Percentiles rank a stretch among this genome's conserved stretches.
Evolutionary conservation across 768 basidiomycete genomes (phyloP).

Genomic region (Multifurca ochricompacta): DNA sequence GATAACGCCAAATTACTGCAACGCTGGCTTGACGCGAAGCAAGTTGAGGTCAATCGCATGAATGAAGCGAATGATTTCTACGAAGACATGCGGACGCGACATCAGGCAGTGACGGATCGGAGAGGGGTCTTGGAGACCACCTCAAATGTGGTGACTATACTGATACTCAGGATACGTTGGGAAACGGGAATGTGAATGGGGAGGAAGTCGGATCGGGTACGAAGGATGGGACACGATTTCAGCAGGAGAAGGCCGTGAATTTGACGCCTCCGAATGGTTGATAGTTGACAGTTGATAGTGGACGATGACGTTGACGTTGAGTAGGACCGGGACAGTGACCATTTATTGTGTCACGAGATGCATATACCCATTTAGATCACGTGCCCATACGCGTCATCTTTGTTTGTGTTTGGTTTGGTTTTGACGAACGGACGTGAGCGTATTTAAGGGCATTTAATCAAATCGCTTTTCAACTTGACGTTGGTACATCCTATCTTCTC

Average conservation of each 20-base stretch:
- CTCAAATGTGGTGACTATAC: conserved; percentile 21
- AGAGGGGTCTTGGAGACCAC: conserved; percentile 34
- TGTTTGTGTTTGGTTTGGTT: conserved; percentile 16
- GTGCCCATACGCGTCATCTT: conserved; percentile 16
- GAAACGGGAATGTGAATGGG: conserved; percentile 60
- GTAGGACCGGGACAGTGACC: too few relatives aligned
- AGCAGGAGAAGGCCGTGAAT: conserved; percentile 59
- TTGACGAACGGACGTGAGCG: too few relatives aligned
- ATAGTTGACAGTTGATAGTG: conserved; percentile 62
- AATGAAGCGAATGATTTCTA: conserved; percentile 90
- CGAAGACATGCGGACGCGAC: conserved; percentile 74
- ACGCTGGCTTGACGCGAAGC: conserved; percentile 95
- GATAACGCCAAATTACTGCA: conserved; percentile 95
- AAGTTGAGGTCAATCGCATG: conserved; percentile 88
- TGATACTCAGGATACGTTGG: conserved; percentile 41
- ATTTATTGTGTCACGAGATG: too few relatives aligned
- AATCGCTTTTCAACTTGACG: not conserved
- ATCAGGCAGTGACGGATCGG: conserved; percentile 55
- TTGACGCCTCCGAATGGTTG: conserved; percentile 92
- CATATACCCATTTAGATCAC: conserved; percentile 14
- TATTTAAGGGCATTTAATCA: too few relatives aligned
- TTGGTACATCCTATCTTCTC: too few relatives aligned
- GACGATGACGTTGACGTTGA: too few relatives aligned
- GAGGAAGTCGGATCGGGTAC: conserved; percentile 37
- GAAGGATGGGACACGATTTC: conserved; percentile 73